Conservation (phyloP, 176 grass and related monocot genomes). For the Avena atlantica region DNA sequence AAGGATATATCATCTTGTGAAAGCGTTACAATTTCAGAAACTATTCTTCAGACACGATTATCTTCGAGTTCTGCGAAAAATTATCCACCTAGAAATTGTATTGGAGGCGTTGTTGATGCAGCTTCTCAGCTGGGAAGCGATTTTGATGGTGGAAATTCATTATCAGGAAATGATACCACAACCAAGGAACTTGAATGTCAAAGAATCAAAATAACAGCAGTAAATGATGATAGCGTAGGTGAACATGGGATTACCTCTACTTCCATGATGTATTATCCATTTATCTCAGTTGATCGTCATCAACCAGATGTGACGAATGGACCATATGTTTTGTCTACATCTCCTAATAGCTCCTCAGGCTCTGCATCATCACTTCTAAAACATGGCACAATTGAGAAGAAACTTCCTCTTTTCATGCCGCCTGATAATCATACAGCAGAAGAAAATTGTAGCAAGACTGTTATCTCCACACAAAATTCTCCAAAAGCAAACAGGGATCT, state of each 20-base stretch:
- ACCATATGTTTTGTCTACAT: conserved; percentile 42
- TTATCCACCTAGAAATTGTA: conserved; percentile 37
- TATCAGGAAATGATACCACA: conserved; percentile 39
- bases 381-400: conserved; percentile 30
- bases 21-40: conserved; percentile 43
- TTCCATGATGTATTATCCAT: conserved; percentile 31
- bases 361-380: conserved; percentile 54
- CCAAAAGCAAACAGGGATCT: conserved; percentile 30
- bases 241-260: conserved; percentile 33
- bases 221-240: conserved; percentile 31
- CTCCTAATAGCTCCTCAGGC: conserved; percentile 49
- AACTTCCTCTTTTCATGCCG: conserved; percentile 20
- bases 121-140: conserved; percentile 37
- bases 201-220: conserved; percentile 35
- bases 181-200: conserved; percentile 37
- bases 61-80: conserved; percentile 39
- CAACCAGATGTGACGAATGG: conserved; percentile 39
- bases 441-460: conserved; percentile 5
- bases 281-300: conserved; percentile 43
- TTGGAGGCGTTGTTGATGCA: background rate
- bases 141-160: conserved; percentile 38
- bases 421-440: conserved; percentile 40
- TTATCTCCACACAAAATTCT: conserved; percentile 14
- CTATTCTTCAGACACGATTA: conserved; percentile 42
- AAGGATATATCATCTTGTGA: conserved; percentile 50